Evolutionary conservation across 192 early-diverging fungal genomes (phyloP).

Genomic region (Coemansia sp.): DNA sequence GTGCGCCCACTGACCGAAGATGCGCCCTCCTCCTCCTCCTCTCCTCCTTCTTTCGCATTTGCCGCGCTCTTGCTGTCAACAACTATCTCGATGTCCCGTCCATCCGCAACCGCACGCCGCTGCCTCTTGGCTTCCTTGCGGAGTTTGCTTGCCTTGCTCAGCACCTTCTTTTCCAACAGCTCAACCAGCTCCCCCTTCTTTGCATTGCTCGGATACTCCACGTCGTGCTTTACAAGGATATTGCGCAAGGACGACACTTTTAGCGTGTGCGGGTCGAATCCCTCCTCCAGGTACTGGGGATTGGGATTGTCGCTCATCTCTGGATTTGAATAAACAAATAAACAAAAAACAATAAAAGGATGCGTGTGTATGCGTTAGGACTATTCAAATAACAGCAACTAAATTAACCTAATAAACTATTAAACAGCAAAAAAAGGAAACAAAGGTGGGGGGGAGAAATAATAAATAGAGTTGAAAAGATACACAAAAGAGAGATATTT

Average conservation of each 20-base stretch:
- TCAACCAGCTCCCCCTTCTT: conserved; percentile 47
- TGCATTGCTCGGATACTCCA: conserved; percentile 41
- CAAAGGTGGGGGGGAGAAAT: too few species aligned
- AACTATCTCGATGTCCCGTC: conserved; percentile 36
- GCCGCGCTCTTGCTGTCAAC: conserved; percentile 13
- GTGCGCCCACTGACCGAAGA: neutral
- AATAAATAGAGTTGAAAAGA: too few species aligned
- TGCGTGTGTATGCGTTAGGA: too few species aligned
- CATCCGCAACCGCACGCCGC: conserved; percentile 25
- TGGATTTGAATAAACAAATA: conserved; percentile 2
- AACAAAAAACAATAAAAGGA: conserved; percentile 8
- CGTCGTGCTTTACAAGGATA: conserved; percentile 41
- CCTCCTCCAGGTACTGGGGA: conserved; percentile 38
- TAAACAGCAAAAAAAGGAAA: too few species aligned
- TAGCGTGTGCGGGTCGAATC: conserved; percentile 47
- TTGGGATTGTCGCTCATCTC: conserved; percentile 15
- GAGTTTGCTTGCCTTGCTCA: conserved; percentile 27
- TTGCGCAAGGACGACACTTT: conserved; percentile 41
- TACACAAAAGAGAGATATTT: too few species aligned
- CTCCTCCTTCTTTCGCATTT: neutral
- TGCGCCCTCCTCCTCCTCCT: neutral
- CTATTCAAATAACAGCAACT: too few species aligned
- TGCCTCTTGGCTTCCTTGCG: conserved; percentile 45
- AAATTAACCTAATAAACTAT: too few species aligned
- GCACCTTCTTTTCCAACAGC: conserved; percentile 21